Conservation (phyloP, 305 asterid genomes). For the Stenogyne calaminthoides region DNA sequence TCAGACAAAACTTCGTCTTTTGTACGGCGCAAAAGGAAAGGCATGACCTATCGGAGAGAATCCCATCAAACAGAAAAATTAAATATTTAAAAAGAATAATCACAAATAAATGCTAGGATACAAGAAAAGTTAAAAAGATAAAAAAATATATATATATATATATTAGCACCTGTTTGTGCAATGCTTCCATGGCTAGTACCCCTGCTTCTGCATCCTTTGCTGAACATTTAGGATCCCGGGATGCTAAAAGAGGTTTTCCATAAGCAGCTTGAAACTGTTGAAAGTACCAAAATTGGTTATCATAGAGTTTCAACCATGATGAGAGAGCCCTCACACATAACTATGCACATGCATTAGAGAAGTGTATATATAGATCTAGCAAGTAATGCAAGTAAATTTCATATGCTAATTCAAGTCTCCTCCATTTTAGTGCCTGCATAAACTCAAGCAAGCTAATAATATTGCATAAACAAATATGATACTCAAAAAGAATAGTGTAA, state of each 20-base stretch:
- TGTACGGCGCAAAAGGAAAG: slow-evolving; percentile 97
- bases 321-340: not conserved
- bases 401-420: slow-evolving; percentile 3
- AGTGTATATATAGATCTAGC: not conserved
- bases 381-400: not conserved
- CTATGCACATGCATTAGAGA: slow-evolving; percentile 1
- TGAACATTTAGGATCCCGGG: slow-evolving; percentile 96
- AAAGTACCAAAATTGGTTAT: slow-evolving; percentile 29
- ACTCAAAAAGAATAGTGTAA: not conserved
- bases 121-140: slow-evolving; percentile 6
- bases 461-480: not conserved
- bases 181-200: slow-evolving; percentile 97
- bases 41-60: slow-evolving; percentile 77
- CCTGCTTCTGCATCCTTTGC: slow-evolving; percentile 99
- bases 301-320: slow-evolving; percentile 12
- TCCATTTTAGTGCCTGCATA: not conserved
- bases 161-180: slow-evolving; percentile 88
- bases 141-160: too few relatives aligned
- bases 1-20: slow-evolving; percentile 97
- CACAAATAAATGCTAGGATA: slow-evolving; percentile 9
- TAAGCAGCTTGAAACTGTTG: slow-evolving; percentile 93
- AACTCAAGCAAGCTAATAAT: not conserved
- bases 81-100: slow-evolving; percentile 10
- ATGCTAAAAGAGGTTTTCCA: slow-evolving; percentile 92
- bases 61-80: slow-evolving; percentile 30